phyloP scores from a whole-genome alignment of 2,329 filamentous ascomycete genomes.

The Fusarium nelsonii region DNA sequence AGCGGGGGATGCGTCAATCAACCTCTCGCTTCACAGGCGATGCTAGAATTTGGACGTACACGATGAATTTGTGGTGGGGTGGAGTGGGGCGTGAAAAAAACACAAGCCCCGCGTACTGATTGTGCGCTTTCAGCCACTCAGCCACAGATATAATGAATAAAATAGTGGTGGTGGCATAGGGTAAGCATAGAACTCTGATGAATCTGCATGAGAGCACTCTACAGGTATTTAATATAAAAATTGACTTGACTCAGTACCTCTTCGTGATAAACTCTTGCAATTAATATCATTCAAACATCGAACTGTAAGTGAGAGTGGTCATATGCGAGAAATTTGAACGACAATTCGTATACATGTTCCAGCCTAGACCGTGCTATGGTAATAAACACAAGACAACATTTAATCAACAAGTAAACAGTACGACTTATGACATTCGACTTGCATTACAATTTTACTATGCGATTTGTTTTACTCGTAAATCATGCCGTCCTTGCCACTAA shows the following conservation, averaged over 20 bases:
- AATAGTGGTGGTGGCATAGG: conserved; percentile 3
- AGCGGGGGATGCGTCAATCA: conserved; percentile 44
- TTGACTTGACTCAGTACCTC: too few relatives aligned
- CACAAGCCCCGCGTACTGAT: conserved; percentile 49
- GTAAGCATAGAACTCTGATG: conserved; percentile 10
- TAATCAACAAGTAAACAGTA: neutral
- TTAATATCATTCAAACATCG: neutral
- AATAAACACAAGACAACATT: neutral
- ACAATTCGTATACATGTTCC: neutral
- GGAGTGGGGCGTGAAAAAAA: conserved; percentile 51
- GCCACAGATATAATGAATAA: conserved; percentile 29
- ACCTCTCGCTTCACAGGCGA: conserved; percentile 43
- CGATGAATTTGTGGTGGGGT: conserved; percentile 60
- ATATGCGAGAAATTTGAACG: neutral
- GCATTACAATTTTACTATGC: neutral
- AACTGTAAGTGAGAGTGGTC: too few relatives aligned
- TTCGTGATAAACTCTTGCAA: too few relatives aligned
- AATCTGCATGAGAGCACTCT: neutral
- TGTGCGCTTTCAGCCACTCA: conserved; percentile 45
- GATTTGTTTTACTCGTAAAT: conserved; percentile 17
- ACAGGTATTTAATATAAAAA: too few relatives aligned
- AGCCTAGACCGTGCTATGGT: neutral
- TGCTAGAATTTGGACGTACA: conserved; percentile 53
- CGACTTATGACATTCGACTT: neutral
- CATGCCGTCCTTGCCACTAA: conserved; percentile 39